Evolutionary conservation across 2,329 filamentous ascomycete species (phyloP), one percentile per base, ranked within the genome.

Genomic region (Cryphonectria nitschkei): DNA sequence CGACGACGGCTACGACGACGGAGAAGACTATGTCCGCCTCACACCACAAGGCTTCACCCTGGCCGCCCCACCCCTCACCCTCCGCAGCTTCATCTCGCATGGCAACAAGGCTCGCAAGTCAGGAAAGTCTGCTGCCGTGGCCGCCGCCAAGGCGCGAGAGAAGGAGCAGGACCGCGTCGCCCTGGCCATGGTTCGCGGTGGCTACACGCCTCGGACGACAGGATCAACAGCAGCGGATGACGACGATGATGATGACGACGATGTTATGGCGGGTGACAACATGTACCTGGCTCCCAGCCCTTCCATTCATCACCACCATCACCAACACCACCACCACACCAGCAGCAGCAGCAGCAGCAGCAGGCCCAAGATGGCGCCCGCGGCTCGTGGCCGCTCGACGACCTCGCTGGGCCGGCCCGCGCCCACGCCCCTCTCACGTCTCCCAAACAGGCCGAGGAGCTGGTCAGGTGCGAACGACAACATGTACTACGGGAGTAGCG

Each of bases 21-120:
- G 79, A 29, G 84, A 87, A 69, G 82, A 87, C 63, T 86, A 87
- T 75, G 81, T 87, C 69, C 84, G 82, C 75, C 63, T 71, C 62
- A 69, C 68, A 41, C 71, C 68, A 29, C 41, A 56, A 26, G 68
- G 65, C 66, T 50, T 39, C 29, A 32, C 6, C 66, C 84, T 85
- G 76, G 80, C 79, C 22, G 80, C 81, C n/a, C 78, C 78, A 67
- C 80, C 79, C 63, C 79, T 82, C 29, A 64, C 54, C 39, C 50
- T 72, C 63, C 68, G 37, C 50, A 72, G 66, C 71, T 58, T 68
- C 61, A 72, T 70, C 61, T 70, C 71, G 11, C 58, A 62, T 60
- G 65, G 52, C n/a, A 68, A 26, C n/a, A 68, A 46, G 43, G 54
- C 62, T 32, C 69, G 71, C 65, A 70, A 68, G 68, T 50, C 71